These are phyloP conservation scores for Alternaria metachromatica DNA, from an alignment of 2,329 filamentous ascomycete species.

Conservation along the genomic window DNA sequence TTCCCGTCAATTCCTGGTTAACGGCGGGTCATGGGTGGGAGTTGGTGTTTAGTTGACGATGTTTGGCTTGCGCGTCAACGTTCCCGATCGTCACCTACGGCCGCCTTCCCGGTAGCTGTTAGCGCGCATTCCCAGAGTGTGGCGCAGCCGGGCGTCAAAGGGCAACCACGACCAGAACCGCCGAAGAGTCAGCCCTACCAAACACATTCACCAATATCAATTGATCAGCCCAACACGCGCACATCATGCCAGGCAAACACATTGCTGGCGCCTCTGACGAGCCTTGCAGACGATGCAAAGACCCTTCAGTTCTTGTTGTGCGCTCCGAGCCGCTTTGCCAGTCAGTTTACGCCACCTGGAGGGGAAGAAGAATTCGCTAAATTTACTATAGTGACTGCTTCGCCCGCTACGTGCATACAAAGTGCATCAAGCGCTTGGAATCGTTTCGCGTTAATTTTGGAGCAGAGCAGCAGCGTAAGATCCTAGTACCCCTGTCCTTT, in stretches of 20 bases:
- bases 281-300: slow-evolving; percentile 65
- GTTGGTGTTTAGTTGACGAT: slow-evolving; percentile 13
- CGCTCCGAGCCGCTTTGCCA: slow-evolving; percentile 67
- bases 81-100: slow-evolving; percentile 21
- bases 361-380: slow-evolving; percentile 18
- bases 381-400: slow-evolving; percentile 70
- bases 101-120: slow-evolving; percentile 20
- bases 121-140: slow-evolving; percentile 17
- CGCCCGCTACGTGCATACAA: slow-evolving; percentile 75
- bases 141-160: slow-evolving; percentile 17
- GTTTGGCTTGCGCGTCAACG: slow-evolving; percentile 24
- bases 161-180: slow-evolving; percentile 4
- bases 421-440: slow-evolving; percentile 80
- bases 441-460: slow-evolving; percentile 63
- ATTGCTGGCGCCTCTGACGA: slow-evolving; percentile 19
- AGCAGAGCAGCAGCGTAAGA: slow-evolving; percentile 56
- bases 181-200: slow-evolving; percentile 16
- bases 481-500: slow-evolving; percentile 82
- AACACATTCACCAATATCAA: slow-evolving; percentile 8
- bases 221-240: slow-evolving; percentile 7
- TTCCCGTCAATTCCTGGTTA: background rate
- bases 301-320: slow-evolving; percentile 60
- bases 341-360: slow-evolving; percentile 47
- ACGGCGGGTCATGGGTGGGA: slow-evolving; percentile 6
- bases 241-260: slow-evolving; percentile 45